Conservation (phyloP, 2,329 filamentous ascomycete genomes). For the Ophiostoma angusticollis region DNA sequence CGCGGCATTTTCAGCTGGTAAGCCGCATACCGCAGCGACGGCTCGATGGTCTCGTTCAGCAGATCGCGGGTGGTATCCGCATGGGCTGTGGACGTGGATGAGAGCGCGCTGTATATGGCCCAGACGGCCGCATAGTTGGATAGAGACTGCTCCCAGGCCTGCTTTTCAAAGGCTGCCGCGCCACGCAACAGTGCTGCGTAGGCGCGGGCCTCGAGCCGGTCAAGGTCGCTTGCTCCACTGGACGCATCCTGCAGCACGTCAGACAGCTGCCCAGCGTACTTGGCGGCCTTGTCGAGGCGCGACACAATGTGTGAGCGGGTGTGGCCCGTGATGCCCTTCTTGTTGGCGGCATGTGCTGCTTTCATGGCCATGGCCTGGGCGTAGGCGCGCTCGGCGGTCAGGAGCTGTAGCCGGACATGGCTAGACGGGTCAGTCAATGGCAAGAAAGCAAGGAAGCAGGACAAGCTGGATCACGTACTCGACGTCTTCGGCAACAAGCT, state of each 20-base stretch:
- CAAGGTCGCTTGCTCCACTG: conserved; percentile 54
- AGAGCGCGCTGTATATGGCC: conserved; percentile 70
- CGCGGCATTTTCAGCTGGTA: conserved; percentile 84
- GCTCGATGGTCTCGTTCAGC: conserved; percentile 74
- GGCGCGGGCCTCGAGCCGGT: conserved; percentile 74
- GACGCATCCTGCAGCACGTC: conserved; percentile 49
- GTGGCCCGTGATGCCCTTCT: conserved; percentile 64
- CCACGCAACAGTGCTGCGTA: conserved; percentile 70
- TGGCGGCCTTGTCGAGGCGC: conserved; percentile 66
- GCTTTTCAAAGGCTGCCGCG: conserved; percentile 73
- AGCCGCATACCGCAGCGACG: conserved; percentile 85
- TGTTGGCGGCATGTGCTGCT: conserved; percentile 63
- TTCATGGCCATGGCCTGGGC: conserved; percentile 95
- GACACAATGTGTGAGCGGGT: conserved; percentile 83
- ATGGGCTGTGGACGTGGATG: conserved; percentile 42
- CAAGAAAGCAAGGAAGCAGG: background rate
- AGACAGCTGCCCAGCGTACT: conserved; percentile 55
- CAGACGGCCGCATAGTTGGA: conserved; percentile 62
- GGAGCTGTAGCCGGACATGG: conserved; percentile 64
- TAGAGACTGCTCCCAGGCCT: conserved; percentile 70
- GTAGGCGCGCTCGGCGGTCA: conserved; percentile 84
- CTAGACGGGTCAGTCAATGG: conserved; percentile 29
- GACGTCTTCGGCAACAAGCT: conserved; percentile 60
- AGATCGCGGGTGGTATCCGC: conserved; percentile 78
- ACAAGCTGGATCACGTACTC: conserved; percentile 48